phyloP scores from a whole-genome alignment of 2,329 filamentous ascomycete species.

The Colletotrichum horii region DNA sequence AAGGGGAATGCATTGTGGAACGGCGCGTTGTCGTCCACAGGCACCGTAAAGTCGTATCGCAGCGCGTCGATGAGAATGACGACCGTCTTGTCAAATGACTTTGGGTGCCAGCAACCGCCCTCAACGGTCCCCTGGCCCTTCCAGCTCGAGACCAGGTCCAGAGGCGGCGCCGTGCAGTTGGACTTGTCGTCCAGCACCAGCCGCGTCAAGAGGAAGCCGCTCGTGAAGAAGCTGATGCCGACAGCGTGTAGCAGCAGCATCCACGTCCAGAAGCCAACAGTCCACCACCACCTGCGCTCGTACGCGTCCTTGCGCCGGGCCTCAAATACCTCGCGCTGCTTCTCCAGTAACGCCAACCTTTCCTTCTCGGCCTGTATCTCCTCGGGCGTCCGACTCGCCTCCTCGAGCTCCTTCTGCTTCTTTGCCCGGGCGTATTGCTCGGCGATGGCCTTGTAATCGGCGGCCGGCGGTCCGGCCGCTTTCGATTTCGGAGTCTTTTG shows the following conservation, averaged over 20 bases:
- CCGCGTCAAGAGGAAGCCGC: conserved; percentile 90
- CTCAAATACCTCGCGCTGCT: conserved; percentile 53
- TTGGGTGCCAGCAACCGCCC: conserved; percentile 93
- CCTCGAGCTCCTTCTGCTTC: conserved; percentile 49
- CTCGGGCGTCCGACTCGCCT: conserved; percentile 35
- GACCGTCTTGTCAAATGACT: conserved; percentile 89
- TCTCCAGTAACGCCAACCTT: conserved; percentile 44
- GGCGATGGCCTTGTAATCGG: conserved; percentile 59
- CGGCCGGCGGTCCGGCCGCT: conserved; percentile 8
- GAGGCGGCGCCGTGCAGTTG: conserved; percentile 71
- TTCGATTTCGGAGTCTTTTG: conserved; percentile 13
- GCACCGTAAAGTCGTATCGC: conserved; percentile 95
- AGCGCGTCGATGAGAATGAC: conserved; percentile 92
- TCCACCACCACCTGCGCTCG: conserved; percentile 61
- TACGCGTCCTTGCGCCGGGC: conserved; percentile 52
- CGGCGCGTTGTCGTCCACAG: conserved; percentile 61
- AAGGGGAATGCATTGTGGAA: conserved; percentile 92
- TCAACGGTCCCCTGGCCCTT: conserved; percentile 48
- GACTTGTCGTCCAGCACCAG: conserved; percentile 80
- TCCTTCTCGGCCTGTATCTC: conserved; percentile 31
- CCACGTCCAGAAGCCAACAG: conserved; percentile 72
- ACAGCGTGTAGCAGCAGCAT: conserved; percentile 76
- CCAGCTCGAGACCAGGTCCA: conserved; percentile 50
- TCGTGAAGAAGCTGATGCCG: conserved; percentile 91
- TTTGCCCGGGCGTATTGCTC: conserved; percentile 60